Percentiles rank a stretch among this genome's conserved stretches.
Conservation (phyloP, 345 rosid genomes). For the Citrus hindsii region DNA sequence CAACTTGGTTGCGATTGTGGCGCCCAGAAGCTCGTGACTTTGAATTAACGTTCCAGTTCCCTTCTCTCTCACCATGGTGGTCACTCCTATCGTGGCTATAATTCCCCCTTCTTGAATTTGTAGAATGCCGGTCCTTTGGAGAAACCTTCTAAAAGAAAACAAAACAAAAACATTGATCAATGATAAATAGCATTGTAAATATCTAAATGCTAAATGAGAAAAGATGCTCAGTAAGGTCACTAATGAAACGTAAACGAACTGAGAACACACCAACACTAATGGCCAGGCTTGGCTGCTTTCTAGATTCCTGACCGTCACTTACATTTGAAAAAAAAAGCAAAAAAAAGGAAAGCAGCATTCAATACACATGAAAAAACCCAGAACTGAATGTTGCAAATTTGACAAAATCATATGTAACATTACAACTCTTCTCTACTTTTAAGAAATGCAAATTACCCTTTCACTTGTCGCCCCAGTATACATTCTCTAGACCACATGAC, state of each 20-base stretch:
- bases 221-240: neutral
- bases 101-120: slow-evolving; percentile 68
- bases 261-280: neutral
- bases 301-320: neutral
- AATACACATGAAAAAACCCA: neutral
- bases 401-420: neutral
- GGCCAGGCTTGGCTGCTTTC: neutral
- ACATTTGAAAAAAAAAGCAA: no score
- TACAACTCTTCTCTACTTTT: neutral
- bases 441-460: no score
- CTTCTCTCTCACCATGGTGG: slow-evolving; percentile 72
- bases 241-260: neutral
- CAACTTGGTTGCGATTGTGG: slow-evolving; percentile 56
- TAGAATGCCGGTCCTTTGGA: slow-evolving; percentile 56
- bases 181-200: neutral
- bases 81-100: slow-evolving; percentile 70
- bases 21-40: slow-evolving; percentile 69
- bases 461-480: neutral
- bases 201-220: neutral
- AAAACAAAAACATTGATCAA: neutral
- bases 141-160: slow-evolving; percentile 56
- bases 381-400: neutral
- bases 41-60: slow-evolving; percentile 62
- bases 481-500: neutral
- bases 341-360: neutral